phyloP scores from a whole-genome alignment of 2,329 filamentous ascomycete species.

The Neoascochyta sp. region DNA sequence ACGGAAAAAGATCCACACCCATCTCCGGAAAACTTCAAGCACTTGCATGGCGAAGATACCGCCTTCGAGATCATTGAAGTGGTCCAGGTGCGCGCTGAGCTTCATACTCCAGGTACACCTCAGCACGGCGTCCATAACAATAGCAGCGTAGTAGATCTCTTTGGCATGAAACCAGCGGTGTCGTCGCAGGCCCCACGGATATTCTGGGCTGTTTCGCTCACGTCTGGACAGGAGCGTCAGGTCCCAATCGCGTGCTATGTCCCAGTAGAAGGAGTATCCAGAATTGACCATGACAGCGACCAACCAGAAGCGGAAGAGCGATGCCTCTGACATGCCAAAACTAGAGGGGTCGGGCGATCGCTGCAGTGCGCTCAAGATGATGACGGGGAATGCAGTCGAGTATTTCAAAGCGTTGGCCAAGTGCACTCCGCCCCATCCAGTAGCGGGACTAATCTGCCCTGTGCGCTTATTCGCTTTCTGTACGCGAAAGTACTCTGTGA shows the following conservation, averaged over 20 bases:
- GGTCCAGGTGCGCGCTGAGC: constrained; percentile 75
- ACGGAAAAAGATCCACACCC: constrained; percentile 96
- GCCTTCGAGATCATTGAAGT: constrained; percentile 80
- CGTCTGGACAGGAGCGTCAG: constrained; percentile 70
- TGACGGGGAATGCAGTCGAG: constrained; percentile 87
- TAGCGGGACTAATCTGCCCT: constrained; percentile 40
- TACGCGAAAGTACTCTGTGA: constrained; percentile 81
- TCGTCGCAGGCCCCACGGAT: constrained; percentile 74
- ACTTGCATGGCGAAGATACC: constrained; percentile 85
- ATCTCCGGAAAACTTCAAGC: constrained; percentile 80
- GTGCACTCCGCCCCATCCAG: constrained; percentile 78
- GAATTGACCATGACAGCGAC: constrained; percentile 76
- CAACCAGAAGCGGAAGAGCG: constrained; percentile 58
- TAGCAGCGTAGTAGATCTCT: constrained; percentile 76
- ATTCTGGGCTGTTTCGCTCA: constrained; percentile 58
- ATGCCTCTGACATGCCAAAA: constrained; percentile 53
- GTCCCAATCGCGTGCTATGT: constrained; percentile 95
- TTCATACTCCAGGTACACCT: constrained; percentile 91
- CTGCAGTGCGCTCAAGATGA: constrained; percentile 73
- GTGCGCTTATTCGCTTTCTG: constrained; percentile 48
- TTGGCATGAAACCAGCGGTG: constrained; percentile 69
- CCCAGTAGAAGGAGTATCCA: constrained; percentile 97
- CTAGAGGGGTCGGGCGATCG: constrained; percentile 55
- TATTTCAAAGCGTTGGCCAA: constrained; percentile 95
- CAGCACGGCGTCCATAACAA: constrained; percentile 73